Percentiles rank a stretch among this genome's conserved stretches.
Evolutionary conservation across 1,284 basidiomycete species (phyloP).

Genomic region (Microbotryomycetes sp.): DNA sequence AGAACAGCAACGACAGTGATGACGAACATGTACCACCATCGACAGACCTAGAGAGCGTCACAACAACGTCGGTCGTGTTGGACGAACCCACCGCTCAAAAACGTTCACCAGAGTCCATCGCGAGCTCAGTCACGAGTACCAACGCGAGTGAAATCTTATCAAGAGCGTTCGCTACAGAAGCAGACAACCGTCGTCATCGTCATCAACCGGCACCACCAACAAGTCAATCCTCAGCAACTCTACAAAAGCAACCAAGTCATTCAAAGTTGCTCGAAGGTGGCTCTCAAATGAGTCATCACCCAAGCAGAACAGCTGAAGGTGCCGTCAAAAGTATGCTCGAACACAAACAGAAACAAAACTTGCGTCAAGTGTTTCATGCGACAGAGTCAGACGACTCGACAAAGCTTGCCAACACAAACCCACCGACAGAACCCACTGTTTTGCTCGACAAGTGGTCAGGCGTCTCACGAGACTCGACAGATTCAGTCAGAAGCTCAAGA

Average conservation of each 20-base stretch:
- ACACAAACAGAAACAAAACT: conserved; percentile 4
- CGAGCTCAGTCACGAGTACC: background rate
- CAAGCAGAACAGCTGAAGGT: conserved; percentile 18
- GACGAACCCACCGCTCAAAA: too few relatives aligned
- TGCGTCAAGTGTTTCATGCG: background rate
- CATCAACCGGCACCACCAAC: background rate
- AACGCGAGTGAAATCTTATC: background rate
- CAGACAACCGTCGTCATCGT: background rate
- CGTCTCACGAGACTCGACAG: background rate
- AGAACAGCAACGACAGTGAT: too few relatives aligned
- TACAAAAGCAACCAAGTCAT: background rate
- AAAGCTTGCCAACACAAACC: background rate
- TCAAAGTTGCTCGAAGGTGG: conserved; percentile 7
- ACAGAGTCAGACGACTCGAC: background rate
- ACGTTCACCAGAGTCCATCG: too few relatives aligned
- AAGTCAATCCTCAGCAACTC: background rate
- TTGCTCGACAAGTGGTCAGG: background rate
- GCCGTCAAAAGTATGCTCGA: conserved; percentile 14
- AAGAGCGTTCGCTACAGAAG: background rate
- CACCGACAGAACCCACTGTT: background rate
- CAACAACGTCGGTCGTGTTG: too few relatives aligned
- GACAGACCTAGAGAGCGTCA: too few relatives aligned
- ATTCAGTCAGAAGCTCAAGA: background rate
- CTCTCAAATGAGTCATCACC: conserved; percentile 8
- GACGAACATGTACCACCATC: too few relatives aligned